Percentiles rank a stretch among this genome's conserved stretches.
Evolutionary conservation across 2,329 filamentous ascomycete genomes (phyloP).

Genomic region (Pyrenochaeta sp.): DNA sequence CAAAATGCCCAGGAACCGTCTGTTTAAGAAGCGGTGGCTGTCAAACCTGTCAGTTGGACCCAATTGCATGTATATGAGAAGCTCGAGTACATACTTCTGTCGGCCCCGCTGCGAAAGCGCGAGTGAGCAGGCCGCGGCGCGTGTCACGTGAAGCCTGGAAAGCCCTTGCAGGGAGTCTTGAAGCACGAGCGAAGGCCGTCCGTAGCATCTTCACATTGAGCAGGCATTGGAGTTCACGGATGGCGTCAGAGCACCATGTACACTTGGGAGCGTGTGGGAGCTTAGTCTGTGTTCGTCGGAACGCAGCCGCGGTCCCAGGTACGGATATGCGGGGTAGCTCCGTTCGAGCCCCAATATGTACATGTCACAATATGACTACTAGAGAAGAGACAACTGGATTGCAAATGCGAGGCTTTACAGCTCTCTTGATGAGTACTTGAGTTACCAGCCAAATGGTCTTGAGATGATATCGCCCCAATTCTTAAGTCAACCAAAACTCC

Average conservation of each 20-base stretch:
- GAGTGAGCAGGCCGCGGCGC: slow-evolving; percentile 40
- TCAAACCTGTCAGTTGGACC: slow-evolving; percentile 12
- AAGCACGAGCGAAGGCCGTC: slow-evolving; percentile 29
- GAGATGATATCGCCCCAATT: not conserved
- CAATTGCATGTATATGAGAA: not conserved
- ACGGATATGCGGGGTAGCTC: slow-evolving; percentile 24
- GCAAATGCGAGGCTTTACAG: not conserved
- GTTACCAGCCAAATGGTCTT: not conserved
- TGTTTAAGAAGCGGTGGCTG: slow-evolving; percentile 72
- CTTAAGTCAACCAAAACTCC: slow-evolving; percentile 12
- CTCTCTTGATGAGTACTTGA: not conserved
- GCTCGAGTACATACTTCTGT: slow-evolving; percentile 35
- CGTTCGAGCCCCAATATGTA: not conserved
- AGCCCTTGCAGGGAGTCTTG: slow-evolving; percentile 5
- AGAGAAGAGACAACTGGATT: too few species aligned
- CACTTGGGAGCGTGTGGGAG: not conserved
- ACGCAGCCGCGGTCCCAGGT: slow-evolving; percentile 12
- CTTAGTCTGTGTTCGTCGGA: slow-evolving; percentile 8
- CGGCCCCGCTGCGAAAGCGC: slow-evolving; percentile 43
- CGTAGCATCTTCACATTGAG: slow-evolving; percentile 37
- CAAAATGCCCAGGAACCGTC: slow-evolving; percentile 78
- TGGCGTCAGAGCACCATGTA: not conserved
- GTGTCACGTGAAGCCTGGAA: slow-evolving; percentile 2
- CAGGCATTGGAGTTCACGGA: slow-evolving; percentile 14
- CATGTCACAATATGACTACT: too few species aligned